These are phyloP conservation scores for Botrytis hyacinthi DNA, from an alignment of 2,329 filamentous ascomycete genomes.

Conservation along the genomic window DNA sequence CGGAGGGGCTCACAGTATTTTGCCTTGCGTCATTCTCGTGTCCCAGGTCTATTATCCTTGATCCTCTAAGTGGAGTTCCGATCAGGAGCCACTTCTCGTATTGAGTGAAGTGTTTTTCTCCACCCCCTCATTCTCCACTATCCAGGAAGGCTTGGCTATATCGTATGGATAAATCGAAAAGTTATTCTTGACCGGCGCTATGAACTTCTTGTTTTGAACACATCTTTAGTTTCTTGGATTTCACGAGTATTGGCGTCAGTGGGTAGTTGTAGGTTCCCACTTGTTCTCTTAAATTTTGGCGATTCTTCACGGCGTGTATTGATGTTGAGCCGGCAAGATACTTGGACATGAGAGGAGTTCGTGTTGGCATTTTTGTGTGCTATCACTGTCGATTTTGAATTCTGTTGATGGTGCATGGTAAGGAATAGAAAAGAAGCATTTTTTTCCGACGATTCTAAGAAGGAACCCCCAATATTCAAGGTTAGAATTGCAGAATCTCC, in stretches of 20 bases:
- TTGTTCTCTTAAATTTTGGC: background rate
- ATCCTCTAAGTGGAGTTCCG: background rate
- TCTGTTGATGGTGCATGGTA: background rate
- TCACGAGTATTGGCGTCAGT: background rate
- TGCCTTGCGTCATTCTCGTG: background rate
- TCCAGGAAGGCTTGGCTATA: background rate
- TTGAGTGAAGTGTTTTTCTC: background rate
- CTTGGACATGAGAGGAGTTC: background rate
- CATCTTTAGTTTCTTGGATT: background rate
- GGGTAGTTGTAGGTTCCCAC: background rate
- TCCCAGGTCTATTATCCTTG: background rate
- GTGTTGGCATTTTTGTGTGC: background rate
- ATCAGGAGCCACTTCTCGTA: background rate
- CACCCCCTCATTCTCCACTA: constrained; percentile 2
- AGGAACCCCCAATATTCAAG: too few species aligned
- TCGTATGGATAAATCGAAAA: background rate
- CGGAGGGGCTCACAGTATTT: background rate
- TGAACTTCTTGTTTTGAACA: background rate
- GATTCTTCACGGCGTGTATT: background rate
- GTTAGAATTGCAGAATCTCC: background rate
- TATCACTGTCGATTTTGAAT: background rate
- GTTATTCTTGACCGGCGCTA: background rate
- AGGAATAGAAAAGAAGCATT: background rate
- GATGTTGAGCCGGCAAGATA: background rate
- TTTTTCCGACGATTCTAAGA: background rate